These are phyloP conservation scores for Cordia subcordata DNA, from an alignment of 257 asterid genomes.

Conservation along the genomic window DNA sequence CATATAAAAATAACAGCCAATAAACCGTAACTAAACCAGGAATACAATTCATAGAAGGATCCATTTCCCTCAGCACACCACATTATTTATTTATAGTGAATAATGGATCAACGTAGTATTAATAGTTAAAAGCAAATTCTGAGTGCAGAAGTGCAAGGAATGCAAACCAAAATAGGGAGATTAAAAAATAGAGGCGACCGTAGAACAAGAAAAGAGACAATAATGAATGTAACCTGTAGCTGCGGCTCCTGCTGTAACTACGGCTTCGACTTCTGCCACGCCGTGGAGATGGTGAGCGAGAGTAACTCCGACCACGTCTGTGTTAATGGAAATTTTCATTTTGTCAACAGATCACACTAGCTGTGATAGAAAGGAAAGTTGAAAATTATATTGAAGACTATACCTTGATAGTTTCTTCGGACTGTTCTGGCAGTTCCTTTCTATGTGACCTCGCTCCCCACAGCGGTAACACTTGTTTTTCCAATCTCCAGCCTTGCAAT, in stretches of 20 bases:
- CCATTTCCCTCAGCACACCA: too few relatives aligned
- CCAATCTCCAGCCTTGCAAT: constrained; percentile 71
- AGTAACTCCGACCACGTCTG: constrained; percentile 45
- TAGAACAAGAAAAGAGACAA: background rate
- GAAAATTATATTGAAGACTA: constrained; percentile 1
- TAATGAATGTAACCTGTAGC: constrained; percentile 40
- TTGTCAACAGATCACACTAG: background rate
- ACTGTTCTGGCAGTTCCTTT: constrained; percentile 48
- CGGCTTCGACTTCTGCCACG: constrained; percentile 44
- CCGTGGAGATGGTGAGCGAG: constrained; percentile 54
- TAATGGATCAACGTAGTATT: too few relatives aligned
- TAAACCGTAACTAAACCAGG: too few relatives aligned
- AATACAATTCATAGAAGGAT: too few relatives aligned
- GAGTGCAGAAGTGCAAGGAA: background rate
- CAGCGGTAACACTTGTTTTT: constrained; percentile 61
- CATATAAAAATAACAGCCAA: too few relatives aligned
- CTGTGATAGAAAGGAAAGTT: background rate
- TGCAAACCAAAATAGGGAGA: background rate
- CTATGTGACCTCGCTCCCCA: constrained; percentile 64
- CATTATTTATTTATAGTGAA: too few relatives aligned
- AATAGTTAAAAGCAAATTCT: background rate
- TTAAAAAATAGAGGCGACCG: background rate
- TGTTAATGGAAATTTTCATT: background rate
- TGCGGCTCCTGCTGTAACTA: constrained; percentile 44
- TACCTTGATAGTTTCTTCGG: constrained; percentile 42